Conservation (phyloP, 2,329 filamentous ascomycete species). For the Fusarium nurragi region DNA sequence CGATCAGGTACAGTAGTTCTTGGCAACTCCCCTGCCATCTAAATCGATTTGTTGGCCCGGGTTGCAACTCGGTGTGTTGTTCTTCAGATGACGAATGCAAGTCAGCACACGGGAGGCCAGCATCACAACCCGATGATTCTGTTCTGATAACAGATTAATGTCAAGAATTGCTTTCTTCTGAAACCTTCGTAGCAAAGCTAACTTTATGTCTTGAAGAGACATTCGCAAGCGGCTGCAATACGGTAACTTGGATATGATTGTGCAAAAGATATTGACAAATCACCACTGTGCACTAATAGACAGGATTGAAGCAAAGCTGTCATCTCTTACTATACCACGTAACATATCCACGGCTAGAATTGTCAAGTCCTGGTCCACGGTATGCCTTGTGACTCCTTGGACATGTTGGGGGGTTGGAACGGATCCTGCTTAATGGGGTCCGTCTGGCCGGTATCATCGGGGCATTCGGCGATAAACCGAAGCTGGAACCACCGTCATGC, state of each 20-base stretch:
- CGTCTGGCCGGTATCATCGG: slow-evolving; percentile 18
- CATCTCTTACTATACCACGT: too few relatives aligned
- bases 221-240: not conserved
- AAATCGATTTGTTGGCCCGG: not conserved
- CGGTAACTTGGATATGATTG: not conserved
- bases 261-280: too few relatives aligned
- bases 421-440: not conserved
- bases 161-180: not conserved
- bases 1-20: too few relatives aligned
- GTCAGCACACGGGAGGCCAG: slow-evolving; percentile 1
- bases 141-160: not conserved
- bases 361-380: too few relatives aligned
- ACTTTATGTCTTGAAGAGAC: too few relatives aligned
- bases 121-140: not conserved
- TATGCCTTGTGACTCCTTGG: too few relatives aligned
- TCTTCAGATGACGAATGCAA: not conserved
- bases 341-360: too few relatives aligned
- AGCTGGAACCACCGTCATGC: not conserved
- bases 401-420: not conserved
- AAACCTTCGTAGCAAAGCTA: not conserved
- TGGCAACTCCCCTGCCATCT: not conserved
- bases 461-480: slow-evolving; percentile 15
- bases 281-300: too few relatives aligned
- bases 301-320: too few relatives aligned
- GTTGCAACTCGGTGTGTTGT: not conserved